Evolutionary conservation across 371 early-diverging fungal species (phyloP).

Genomic region (Haplosporangium sp.): DNA sequence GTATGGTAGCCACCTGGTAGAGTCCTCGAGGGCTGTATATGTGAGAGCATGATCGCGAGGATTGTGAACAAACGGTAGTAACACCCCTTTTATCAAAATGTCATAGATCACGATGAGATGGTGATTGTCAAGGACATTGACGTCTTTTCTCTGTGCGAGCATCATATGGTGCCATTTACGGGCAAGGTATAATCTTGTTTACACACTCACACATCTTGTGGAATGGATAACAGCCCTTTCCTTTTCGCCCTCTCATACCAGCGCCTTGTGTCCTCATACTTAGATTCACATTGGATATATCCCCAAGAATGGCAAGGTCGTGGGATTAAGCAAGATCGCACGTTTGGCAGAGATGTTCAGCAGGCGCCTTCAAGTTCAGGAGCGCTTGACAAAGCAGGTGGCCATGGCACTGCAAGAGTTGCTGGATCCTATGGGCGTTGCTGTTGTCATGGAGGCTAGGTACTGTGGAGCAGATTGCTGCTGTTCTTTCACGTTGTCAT

Average conservation of each 20-base stretch:
- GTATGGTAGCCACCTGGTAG: constrained; percentile 53
- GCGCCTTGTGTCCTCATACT: neutral
- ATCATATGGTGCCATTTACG: constrained; percentile 98
- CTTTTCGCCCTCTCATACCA: neutral
- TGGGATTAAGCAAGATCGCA: constrained; percentile 97
- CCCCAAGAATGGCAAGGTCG: constrained; percentile 89
- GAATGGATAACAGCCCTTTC: neutral
- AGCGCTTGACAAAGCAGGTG: constrained; percentile 97
- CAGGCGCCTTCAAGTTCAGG: constrained; percentile 97
- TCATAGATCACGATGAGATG: constrained; percentile 96
- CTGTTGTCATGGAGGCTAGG: constrained; percentile 96
- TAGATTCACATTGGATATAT: constrained; percentile 96
- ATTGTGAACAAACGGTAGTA: neutral
- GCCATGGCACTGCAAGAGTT: constrained; percentile 91
- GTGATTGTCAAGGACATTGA: constrained; percentile 96
- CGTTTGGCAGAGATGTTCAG: constrained; percentile 98
- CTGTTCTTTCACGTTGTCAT: constrained; percentile 19
- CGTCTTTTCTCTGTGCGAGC: constrained; percentile 97
- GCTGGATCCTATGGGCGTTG: constrained; percentile 96
- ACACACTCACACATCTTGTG: neutral
- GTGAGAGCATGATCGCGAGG: no score
- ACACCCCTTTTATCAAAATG: no score
- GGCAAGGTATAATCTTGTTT: constrained; percentile 76
- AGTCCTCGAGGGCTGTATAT: no score
- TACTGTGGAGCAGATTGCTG: constrained; percentile 50